These are phyloP conservation scores for Aegilops speltoides DNA, from an alignment of 176 grass and related monocot species.

Conservation along the genomic window DNA sequence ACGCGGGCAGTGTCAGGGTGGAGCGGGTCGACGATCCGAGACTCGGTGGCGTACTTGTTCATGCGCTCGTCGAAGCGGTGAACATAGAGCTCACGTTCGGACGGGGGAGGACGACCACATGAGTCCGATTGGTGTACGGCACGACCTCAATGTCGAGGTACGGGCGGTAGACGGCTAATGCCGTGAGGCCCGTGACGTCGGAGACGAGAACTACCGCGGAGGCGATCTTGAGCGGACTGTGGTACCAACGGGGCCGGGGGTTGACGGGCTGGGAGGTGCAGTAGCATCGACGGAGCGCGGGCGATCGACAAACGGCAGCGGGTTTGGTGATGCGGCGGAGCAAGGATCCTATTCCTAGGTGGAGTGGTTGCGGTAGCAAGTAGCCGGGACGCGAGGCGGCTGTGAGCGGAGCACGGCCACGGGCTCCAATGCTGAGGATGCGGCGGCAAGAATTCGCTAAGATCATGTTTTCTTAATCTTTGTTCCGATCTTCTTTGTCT, in stretches of 20 bases:
- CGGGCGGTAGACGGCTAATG: no score
- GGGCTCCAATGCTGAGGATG: neutral
- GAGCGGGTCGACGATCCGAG: neutral
- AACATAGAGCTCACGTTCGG: neutral
- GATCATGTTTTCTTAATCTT: neutral
- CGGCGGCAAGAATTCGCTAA: neutral
- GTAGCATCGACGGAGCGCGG: neutral
- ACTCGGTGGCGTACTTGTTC: neutral
- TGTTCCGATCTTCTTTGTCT: neutral
- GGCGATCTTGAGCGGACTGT: no score
- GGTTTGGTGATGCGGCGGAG: neutral
- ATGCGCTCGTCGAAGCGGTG: neutral
- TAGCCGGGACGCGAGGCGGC: neutral
- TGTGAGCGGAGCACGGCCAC: neutral
- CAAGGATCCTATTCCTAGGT: neutral
- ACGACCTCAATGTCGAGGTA: neutral
- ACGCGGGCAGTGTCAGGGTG: neutral
- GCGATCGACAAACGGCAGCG: neutral
- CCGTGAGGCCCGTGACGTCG: no score
- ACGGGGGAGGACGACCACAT: neutral
- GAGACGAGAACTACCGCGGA: no score
- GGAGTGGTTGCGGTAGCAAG: neutral
- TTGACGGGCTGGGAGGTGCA: neutral
- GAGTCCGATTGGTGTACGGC: neutral
- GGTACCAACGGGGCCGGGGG: neutral